phyloP scores from a whole-genome alignment of 176 grass and related monocot species.

The Juncus inflexus region DNA sequence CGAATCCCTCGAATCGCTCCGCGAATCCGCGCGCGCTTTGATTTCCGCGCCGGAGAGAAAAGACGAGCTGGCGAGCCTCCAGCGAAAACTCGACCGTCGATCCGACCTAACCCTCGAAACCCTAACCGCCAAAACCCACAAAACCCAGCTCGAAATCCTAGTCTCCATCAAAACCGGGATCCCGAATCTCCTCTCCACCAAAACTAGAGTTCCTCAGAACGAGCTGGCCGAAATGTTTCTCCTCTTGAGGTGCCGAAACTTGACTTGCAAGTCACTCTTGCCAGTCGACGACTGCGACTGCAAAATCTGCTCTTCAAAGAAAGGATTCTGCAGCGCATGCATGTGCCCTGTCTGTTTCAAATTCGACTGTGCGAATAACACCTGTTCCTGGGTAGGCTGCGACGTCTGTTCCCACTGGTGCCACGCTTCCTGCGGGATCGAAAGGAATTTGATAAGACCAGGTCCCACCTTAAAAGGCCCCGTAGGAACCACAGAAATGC shows the following conservation, averaged over 20 bases:
- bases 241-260: slow-evolving; percentile 63
- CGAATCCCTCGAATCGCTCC: slow-evolving; percentile 56
- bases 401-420: slow-evolving; percentile 96
- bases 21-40: slow-evolving; percentile 46
- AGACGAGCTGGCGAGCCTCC: slow-evolving; percentile 67
- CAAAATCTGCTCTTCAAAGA: slow-evolving; percentile 77
- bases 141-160: slow-evolving; percentile 79
- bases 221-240: slow-evolving; percentile 92
- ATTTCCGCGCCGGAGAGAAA: slow-evolving; percentile 60
- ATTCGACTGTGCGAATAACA: slow-evolving; percentile 89
- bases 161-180: slow-evolving; percentile 72
- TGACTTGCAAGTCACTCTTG: slow-evolving; percentile 64
- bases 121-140: slow-evolving; percentile 51
- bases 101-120: slow-evolving; percentile 61
- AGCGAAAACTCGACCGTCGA: slow-evolving; percentile 64
- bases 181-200: slow-evolving; percentile 52
- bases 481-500: slow-evolving; percentile 86
- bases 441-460: slow-evolving; percentile 78
- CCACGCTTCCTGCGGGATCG: slow-evolving; percentile 77
- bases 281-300: slow-evolving; percentile 94
- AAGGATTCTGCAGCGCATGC: slow-evolving; percentile 83
- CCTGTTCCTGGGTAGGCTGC: slow-evolving; percentile 95
- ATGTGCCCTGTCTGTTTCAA: slow-evolving; percentile 89
- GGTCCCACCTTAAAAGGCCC: slow-evolving; percentile 64
- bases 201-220: slow-evolving; percentile 42